Base-by-base conservation (phyloP, 306 rosid genomes). In the Sesbania bispinosa region DNA sequence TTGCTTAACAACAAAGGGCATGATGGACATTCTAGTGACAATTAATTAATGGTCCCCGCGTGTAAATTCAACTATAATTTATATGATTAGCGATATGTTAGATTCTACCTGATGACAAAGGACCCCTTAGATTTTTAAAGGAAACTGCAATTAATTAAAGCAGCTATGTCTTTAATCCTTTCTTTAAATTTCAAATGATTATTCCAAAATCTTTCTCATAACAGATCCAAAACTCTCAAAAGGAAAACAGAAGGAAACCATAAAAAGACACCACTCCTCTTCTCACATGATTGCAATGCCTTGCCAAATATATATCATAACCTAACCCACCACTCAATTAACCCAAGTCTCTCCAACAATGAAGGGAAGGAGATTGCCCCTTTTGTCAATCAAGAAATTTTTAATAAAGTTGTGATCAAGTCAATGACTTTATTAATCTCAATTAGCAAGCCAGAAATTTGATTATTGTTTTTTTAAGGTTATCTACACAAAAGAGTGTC, bases 361-460 rank as follows among this genome's bases (percentile, higher is more conserved):
- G 72, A 81, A 73, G 78, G 75, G 78, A 33, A 35, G 26, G 61
- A 60, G 77, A 72, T 53, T 76, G 68, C 14, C 32, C 14, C 9
- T 60, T 69, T 63, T 13, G 48, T 15, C 26, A 67, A 69, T 62
- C 63, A 45, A 7, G 23, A 10, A 10, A 33, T 14, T 38, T 19
- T 24, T 18, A 20, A 18, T 52, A 43, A 32, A 46, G 53, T 13
- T 14, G 43, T 54, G 61, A 45, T 52, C 51, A 74, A 57, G 85
- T 85, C 84, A 82, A 81, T 64, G 77, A 69, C 73, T 83, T 67
- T 35, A 57, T 78, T 77, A 81, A 71, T 77, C 67, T 11, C 59
- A 72, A 60, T 75, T 73, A 53, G 71, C 73, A 73, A 79, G 60
- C 36, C 19, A 19, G 19, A 71, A 54, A 23, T 24, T 35, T 54